A percentile compares a stretch with the other conserved stretches of the same genome.
phyloP scores from a whole-genome alignment of 2,329 filamentous ascomycete genomes.

The Trichoderma asperellum region DNA sequence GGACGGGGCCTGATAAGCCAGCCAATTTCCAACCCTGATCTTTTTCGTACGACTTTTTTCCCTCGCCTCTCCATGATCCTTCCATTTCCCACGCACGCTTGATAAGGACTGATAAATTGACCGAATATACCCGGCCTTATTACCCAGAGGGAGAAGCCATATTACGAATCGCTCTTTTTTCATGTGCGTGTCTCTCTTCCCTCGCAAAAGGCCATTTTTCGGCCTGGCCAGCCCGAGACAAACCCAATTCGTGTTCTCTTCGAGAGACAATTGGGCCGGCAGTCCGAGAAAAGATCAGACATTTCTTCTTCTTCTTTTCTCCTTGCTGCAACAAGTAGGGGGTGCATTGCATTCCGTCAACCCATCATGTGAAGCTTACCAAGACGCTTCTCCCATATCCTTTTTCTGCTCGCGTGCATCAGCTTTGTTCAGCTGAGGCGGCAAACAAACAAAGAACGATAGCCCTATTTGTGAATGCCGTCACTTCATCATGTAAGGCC shows the following conservation, averaged over 20 bases:
- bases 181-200: not conserved
- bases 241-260: not conserved
- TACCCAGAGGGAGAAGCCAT: not conserved
- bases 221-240: constrained; percentile 11
- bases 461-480: constrained; percentile 15
- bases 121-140: not conserved
- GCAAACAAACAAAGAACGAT: not conserved
- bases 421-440: constrained; percentile 4
- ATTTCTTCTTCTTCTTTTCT: not conserved
- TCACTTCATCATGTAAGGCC: constrained; percentile 28
- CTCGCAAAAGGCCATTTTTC: not conserved
- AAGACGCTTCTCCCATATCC: not conserved
- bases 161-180: not conserved
- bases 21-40: constrained; percentile 12
- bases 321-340: not conserved
- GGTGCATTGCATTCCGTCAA: not conserved
- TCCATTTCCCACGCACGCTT: not conserved
- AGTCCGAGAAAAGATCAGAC: not conserved
- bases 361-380: not conserved
- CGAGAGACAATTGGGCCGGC: constrained; percentile 4
- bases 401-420: not conserved
- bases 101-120: not conserved
- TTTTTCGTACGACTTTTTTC: constrained; percentile 7
- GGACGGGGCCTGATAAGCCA: constrained; percentile 13
- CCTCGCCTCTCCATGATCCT: not conserved